Evolutionary conservation across 2,329 filamentous ascomycete genomes (phyloP), one percentile per base, ranked within the genome.

Genomic region (Metarhizium anisopliae): DNA sequence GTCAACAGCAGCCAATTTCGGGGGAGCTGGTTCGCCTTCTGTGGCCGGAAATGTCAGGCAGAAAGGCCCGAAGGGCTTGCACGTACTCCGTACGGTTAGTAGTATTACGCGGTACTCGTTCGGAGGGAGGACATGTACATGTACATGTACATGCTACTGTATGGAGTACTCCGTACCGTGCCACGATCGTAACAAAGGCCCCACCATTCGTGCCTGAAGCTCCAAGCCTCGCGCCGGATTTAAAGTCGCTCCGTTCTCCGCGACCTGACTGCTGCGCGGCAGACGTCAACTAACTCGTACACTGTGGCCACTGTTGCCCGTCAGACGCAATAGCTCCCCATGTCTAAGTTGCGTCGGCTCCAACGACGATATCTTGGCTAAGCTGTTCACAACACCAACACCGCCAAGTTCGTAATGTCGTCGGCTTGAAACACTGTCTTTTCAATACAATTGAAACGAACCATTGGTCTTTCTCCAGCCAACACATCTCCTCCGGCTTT

Each of bases 21-120:
- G 55, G 61, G 61, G 55, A 59, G 51, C 57, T 56, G 56, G 53
- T 45, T 50, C 47, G 50, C 50, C 38, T 53, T 35, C n/a, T 38
- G 53, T 58, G 59, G 67, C 68, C 67, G 59, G 58, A 64, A 58
- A 63, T 65, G 57, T 69, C 67, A 70, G 68, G 68, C 68, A 70
- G 53, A 61, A 66, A 66, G 58, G 52, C 56, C 32, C 45, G 13
- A 49, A 49, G 14, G 38, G 13, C 20, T 47, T 20, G n/a, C 16
- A 10, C 13, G 20, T 25, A 18, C 18, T 18, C 18, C 18, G 18
- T 18, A 25, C 20, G 20, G 20, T 25, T 25, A 25, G 20, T 25
- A 25, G 20, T 25, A 25, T 3, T 25, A 25, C 20, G 20, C 3
- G 20, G 20, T 25, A 25, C 20, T 25, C 20, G 20, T 25, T 25